Conservation (phyloP, 2,329 filamentous ascomycete species). For the Aquanectria penicillioides region DNA sequence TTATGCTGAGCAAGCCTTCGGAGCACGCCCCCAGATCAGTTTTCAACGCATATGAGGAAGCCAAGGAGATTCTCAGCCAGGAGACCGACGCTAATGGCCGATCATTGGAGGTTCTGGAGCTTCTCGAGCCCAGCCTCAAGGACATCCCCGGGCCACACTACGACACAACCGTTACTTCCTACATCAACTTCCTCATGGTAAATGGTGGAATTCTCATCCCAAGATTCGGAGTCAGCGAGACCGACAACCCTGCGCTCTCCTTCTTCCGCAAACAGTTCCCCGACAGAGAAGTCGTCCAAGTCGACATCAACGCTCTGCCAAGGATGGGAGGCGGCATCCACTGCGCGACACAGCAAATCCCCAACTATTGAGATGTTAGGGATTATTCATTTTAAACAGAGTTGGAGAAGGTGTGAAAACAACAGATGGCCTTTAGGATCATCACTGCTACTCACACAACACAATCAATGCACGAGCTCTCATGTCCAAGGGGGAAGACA, state of each 20-base stretch:
- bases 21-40: conserved; percentile 3
- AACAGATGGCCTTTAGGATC: too few relatives aligned
- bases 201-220: conserved; percentile 44
- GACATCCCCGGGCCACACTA: background rate
- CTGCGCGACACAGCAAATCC: conserved; percentile 20
- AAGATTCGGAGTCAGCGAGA: conserved; percentile 36
- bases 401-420: too few relatives aligned
- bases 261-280: conserved; percentile 22
- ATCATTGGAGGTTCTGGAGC: conserved; percentile 35
- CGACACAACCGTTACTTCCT: conserved; percentile 19
- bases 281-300: conserved; percentile 30
- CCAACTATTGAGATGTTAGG: background rate
- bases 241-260: conserved; percentile 35
- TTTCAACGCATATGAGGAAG: conserved; percentile 37
- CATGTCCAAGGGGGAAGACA: too few relatives aligned
- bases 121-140: conserved; percentile 34
- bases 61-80: conserved; percentile 25
- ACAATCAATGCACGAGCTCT: too few relatives aligned
- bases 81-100: conserved; percentile 37
- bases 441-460: too few relatives aligned
- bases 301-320: conserved; percentile 12
- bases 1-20: conserved; percentile 36
- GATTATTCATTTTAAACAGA: background rate
- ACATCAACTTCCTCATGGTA: conserved; percentile 43
- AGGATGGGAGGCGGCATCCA: conserved; percentile 16